A percentile compares a stretch with the other conserved stretches of the same genome.
These are phyloP conservation scores for Gautieria morchelliformis DNA, from an alignment of 768 basidiomycete species.

Conservation along the genomic window DNA sequence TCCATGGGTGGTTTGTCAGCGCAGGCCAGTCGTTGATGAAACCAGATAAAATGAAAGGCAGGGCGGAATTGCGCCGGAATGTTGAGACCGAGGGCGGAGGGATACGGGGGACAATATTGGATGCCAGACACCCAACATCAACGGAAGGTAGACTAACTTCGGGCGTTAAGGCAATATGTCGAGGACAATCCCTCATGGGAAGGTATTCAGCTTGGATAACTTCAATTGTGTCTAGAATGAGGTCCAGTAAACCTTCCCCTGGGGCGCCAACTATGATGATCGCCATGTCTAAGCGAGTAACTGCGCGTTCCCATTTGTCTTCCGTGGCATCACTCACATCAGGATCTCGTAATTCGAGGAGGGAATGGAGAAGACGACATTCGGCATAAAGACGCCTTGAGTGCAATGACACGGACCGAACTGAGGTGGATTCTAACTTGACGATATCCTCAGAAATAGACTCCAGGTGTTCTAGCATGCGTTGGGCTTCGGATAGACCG, in stretches of 20 bases:
- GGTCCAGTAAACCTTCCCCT: slow-evolving; percentile 47
- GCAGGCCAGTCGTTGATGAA: slow-evolving; percentile 75
- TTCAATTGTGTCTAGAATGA: slow-evolving; percentile 54
- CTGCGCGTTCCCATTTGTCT: slow-evolving; percentile 28
- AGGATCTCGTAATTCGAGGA: slow-evolving; percentile 23
- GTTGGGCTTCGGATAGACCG: neutral
- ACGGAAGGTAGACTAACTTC: neutral
- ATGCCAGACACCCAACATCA: slow-evolving; percentile 14
- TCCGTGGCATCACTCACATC: slow-evolving; percentile 7
- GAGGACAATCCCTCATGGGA: slow-evolving; percentile 7
- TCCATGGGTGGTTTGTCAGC: slow-evolving; percentile 59
- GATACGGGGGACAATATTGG: slow-evolving; percentile 31
- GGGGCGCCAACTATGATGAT: slow-evolving; percentile 79
- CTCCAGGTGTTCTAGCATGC: neutral
- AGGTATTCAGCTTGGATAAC: slow-evolving; percentile 40
- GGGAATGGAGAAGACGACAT: slow-evolving; percentile 47
- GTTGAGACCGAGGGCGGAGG: slow-evolving; percentile 46
- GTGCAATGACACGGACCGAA: neutral
- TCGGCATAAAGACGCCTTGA: slow-evolving; percentile 69
- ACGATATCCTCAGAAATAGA: neutral
- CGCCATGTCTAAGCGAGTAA: slow-evolving; percentile 63
- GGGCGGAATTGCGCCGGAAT: slow-evolving; percentile 36
- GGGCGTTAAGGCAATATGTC: neutral
- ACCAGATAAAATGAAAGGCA: slow-evolving; percentile 67
- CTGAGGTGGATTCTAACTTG: neutral